Percentiles rank a stretch among this genome's conserved stretches.
These are phyloP conservation scores for Acanthamoeba polyphaga DNA, from an alignment of 208 protist species.

Conservation along the genomic window DNA sequence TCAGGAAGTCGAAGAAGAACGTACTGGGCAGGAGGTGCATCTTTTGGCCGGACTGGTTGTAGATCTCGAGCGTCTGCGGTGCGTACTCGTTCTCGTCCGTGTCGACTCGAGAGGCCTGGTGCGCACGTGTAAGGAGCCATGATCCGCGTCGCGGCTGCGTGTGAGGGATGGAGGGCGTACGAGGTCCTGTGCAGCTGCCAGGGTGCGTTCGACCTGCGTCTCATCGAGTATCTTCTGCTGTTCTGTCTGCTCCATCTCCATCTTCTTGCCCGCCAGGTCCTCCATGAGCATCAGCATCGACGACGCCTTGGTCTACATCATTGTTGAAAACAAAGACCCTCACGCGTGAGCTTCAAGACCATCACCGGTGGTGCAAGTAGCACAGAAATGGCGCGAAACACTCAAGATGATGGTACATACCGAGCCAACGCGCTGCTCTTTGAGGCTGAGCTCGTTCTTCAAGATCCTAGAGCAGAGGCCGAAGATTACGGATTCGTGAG, in stretches of 20 bases:
- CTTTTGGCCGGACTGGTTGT: slow-evolving; percentile 39
- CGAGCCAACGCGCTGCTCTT: slow-evolving; percentile 33
- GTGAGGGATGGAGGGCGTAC: neutral
- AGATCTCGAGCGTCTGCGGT: slow-evolving; percentile 41
- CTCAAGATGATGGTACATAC: neutral
- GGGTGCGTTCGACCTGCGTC: slow-evolving; percentile 34
- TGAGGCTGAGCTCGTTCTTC: slow-evolving; percentile 26
- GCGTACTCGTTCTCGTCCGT: neutral
- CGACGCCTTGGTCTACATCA: neutral
- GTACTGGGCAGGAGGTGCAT: slow-evolving; percentile 31
- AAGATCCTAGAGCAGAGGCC: neutral
- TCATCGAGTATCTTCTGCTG: slow-evolving; percentile 24
- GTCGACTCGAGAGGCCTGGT: neutral
- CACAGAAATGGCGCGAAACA: neutral
- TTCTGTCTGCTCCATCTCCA: slow-evolving; percentile 32
- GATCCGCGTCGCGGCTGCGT: too few species aligned
- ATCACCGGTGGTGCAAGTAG: neutral
- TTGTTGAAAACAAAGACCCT: neutral
- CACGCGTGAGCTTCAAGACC: neutral
- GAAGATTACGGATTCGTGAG: neutral
- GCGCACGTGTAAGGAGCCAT: too few species aligned
- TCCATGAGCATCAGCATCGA: slow-evolving; percentile 66
- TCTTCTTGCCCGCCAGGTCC: slow-evolving; percentile 34
- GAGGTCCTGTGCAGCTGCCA: slow-evolving; percentile 9
- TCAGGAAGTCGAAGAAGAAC: neutral